phyloP scores from a whole-genome alignment of 768 basidiomycete genomes.

The Suillus luteus region DNA sequence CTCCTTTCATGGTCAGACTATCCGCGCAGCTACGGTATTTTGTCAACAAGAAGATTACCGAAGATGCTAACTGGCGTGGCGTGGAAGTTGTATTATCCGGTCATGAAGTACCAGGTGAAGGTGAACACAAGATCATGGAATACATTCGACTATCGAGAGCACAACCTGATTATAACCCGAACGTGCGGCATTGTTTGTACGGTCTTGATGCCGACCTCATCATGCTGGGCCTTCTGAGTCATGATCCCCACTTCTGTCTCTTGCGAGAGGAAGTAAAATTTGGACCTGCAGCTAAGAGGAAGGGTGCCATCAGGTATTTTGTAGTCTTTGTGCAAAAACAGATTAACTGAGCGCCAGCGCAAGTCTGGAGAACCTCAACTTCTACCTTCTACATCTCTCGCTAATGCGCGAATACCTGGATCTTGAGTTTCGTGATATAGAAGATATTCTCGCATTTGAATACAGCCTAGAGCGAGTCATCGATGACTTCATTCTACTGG shows the following conservation, averaged over 20 bases:
- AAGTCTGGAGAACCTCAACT: slow-evolving; percentile 78
- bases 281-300: slow-evolving; percentile 77
- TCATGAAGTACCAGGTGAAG: slow-evolving; percentile 98
- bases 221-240: slow-evolving; percentile 95
- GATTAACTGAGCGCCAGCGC: slow-evolving; percentile 14
- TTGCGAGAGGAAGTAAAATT: slow-evolving; percentile 98
- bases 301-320: slow-evolving; percentile 56
- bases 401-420: slow-evolving; percentile 97
- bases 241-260: slow-evolving; percentile 98
- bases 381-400: slow-evolving; percentile 93
- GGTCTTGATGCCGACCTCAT: slow-evolving; percentile 98
- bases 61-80: slow-evolving; percentile 94
- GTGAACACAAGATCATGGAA: slow-evolving; percentile 99
- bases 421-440: slow-evolving; percentile 85
- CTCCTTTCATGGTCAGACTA: slow-evolving; percentile 93
- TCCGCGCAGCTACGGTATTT: slow-evolving; percentile 94
- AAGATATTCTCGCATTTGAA: slow-evolving; percentile 65
- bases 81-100: slow-evolving; percentile 94
- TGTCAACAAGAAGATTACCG: slow-evolving; percentile 95
- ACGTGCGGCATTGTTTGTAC: slow-evolving; percentile 96
- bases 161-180: slow-evolving; percentile 95
- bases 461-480: slow-evolving; percentile 94
- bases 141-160: slow-evolving; percentile 95
- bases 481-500: slow-evolving; percentile 96
- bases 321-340: neutral